Conservation (phyloP, 768 basidiomycete genomes). For the Clavulina sp. region DNA sequence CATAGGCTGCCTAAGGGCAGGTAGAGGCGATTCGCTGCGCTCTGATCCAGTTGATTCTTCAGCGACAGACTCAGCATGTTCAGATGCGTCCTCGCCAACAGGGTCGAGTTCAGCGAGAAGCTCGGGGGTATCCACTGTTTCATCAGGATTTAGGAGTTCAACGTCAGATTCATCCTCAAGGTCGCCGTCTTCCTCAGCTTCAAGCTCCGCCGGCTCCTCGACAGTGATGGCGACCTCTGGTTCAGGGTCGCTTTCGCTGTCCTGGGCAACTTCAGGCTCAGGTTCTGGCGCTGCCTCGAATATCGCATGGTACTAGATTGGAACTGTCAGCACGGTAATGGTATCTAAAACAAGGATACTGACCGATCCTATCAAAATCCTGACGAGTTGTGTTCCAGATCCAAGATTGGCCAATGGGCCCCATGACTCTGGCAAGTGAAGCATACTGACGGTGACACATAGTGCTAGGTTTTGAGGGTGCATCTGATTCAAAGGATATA, state of each 20-base stretch:
- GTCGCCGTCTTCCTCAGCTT: not conserved
- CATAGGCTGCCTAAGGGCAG: too few species aligned
- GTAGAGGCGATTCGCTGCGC: too few species aligned
- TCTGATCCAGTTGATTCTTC: too few species aligned
- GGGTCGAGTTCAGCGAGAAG: too few species aligned
- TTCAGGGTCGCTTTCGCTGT: too few species aligned
- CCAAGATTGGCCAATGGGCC: conserved; percentile 16
- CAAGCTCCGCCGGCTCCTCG: not conserved
- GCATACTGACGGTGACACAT: conserved; percentile 68
- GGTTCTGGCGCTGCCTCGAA: not conserved
- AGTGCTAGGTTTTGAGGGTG: conserved; percentile 70
- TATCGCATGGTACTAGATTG: not conserved
- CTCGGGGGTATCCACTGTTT: not conserved
- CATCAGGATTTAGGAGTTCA: not conserved
- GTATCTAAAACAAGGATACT: not conserved
- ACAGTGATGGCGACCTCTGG: too few species aligned
- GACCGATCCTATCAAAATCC: not conserved
- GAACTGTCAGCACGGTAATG: not conserved
- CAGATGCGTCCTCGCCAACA: too few species aligned
- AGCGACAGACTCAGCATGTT: too few species aligned
- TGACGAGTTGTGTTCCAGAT: not conserved
- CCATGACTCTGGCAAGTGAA: conserved; percentile 23
- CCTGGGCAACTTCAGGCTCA: too few species aligned
- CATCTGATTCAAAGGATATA: conserved; percentile 81
- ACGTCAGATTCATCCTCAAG: not conserved